A percentile compares a stretch with the other conserved stretches of the same genome.
These are phyloP conservation scores for Diaporthe ampelina DNA, from an alignment of 2,329 filamentous ascomycete species.

Conservation along the genomic window DNA sequence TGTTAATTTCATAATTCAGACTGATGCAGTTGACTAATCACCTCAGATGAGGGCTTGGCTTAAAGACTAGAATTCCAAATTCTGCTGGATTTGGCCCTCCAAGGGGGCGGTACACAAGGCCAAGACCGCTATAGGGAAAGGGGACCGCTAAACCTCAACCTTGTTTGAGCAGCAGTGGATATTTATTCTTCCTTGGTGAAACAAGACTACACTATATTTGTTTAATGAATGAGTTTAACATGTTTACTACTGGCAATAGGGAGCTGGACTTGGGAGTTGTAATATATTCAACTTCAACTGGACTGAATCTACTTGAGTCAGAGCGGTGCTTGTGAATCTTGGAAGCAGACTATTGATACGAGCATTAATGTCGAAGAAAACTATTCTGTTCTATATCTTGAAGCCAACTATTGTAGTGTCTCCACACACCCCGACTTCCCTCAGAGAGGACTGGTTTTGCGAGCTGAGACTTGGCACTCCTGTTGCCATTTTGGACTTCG, in stretches of 20 bases:
- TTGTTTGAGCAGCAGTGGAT: neutral
- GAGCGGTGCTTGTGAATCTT: neutral
- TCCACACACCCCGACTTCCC: neutral
- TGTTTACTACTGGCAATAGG: neutral
- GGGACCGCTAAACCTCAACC: neutral
- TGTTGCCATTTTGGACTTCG: neutral
- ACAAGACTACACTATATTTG: conserved; percentile 7
- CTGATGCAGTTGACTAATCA: too few species aligned
- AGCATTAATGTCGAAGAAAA: neutral
- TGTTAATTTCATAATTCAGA: too few species aligned
- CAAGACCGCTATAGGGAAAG: neutral
- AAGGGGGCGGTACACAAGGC: neutral
- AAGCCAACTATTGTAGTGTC: neutral
- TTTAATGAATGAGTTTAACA: neutral
- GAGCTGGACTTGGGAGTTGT: neutral
- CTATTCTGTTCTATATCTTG: neutral
- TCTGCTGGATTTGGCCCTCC: neutral
- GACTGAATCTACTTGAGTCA: neutral
- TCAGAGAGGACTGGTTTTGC: neutral
- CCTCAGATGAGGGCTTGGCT: too few species aligned
- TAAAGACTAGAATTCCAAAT: too few species aligned
- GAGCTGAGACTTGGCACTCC: neutral
- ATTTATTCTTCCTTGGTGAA: neutral
- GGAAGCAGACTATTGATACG: neutral
- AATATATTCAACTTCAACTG: neutral